phyloP scores from a whole-genome alignment of 2,329 filamentous ascomycete genomes.

The Colletotrichum theobromicola region DNA sequence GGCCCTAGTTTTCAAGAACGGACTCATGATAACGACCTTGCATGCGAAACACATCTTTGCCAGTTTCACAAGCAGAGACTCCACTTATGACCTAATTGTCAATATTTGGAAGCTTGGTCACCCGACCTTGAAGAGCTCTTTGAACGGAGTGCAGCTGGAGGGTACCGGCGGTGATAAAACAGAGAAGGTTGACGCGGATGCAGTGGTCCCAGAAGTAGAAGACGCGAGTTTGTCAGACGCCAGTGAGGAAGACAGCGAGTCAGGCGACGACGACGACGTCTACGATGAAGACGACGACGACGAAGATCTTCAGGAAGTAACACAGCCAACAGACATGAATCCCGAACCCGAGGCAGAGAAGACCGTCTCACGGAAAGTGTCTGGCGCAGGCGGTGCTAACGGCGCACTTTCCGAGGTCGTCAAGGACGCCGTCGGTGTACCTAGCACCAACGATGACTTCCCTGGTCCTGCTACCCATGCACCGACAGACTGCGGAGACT shows the following conservation, averaged over 20 bases:
- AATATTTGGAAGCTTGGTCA: slow-evolving; percentile 99
- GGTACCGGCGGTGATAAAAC: slow-evolving; percentile 89
- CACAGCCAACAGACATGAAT: slow-evolving; percentile 41
- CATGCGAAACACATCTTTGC: slow-evolving; percentile 97
- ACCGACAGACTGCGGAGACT: slow-evolving; percentile 85
- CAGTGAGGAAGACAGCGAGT: slow-evolving; percentile 66
- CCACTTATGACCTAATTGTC: slow-evolving; percentile 95
- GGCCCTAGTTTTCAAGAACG: slow-evolving; percentile 94
- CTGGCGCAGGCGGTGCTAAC: slow-evolving; percentile 55
- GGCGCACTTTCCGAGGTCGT: slow-evolving; percentile 52
- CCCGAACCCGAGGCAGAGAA: slow-evolving; percentile 66
- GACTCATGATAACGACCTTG: slow-evolving; percentile 93
- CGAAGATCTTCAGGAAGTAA: slow-evolving; percentile 56
- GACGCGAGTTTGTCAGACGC: slow-evolving; percentile 57
- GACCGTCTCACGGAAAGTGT: slow-evolving; percentile 73
- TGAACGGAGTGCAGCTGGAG: slow-evolving; percentile 86
- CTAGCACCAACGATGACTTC: slow-evolving; percentile 65
- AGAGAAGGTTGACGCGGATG: slow-evolving; percentile 71
- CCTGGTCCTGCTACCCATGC: slow-evolving; percentile 84
- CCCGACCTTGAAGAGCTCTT: slow-evolving; percentile 85
- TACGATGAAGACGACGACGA: slow-evolving; percentile 83
- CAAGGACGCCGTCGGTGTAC: slow-evolving; percentile 50
- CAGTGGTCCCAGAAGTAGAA: slow-evolving; percentile 35
- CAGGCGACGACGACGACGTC: slow-evolving; percentile 69
- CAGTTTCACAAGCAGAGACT: slow-evolving; percentile 91